Base-by-base conservation (phyloP, 2,329 filamentous ascomycete species). In the Colletotrichum simmondsii region DNA sequence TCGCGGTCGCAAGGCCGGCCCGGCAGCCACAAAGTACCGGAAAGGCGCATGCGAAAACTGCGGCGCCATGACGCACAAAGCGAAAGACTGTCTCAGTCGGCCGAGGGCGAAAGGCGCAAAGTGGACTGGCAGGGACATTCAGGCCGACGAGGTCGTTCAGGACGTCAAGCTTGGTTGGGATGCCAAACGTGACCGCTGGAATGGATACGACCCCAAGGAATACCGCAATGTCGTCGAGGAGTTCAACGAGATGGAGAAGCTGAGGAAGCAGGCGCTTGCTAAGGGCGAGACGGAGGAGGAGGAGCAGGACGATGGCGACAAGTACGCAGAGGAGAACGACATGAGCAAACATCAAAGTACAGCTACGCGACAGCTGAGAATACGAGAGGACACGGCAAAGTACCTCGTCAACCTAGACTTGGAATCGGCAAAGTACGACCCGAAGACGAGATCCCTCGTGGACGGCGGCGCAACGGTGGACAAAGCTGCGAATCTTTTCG, bases 11-110 rank as follows among this genome's bases (percentile, higher is more conserved):
- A 96, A 94, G 80, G 85, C 90, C 12, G 95, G 94, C 0, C 94
- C 95, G 4, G 95, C 95, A 1, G 95, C 96, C 63, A 99, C 97
- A 76, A 99, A 98, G 81, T 99, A 94, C 81, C 94, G 97, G 76
- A 99, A 98, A 86, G 97, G 97, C 80, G 96, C 97, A 65, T 99
- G 97, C 85, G 96, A 98, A 84, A 99, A 99, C 84, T 99, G 97
- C 85, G 97, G 97, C 78, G 93, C 95, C 71, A 97, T 98, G 94
- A 95, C 94, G 76, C 97, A 99, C 85, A 97, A 97, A 84, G 93
- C 92, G 65, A 98, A 97, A 80, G 96, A 98, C 80, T 99, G 97
- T 80, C 85, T 99, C 63, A 95, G 93, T 79, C 90, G 97, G 66
- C 97, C 95, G 35, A 91, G 97, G 72, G 97, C 97, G 64, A 92